Conservation (phyloP, 345 rosid species). For the Gossypium mustelinum region DNA sequence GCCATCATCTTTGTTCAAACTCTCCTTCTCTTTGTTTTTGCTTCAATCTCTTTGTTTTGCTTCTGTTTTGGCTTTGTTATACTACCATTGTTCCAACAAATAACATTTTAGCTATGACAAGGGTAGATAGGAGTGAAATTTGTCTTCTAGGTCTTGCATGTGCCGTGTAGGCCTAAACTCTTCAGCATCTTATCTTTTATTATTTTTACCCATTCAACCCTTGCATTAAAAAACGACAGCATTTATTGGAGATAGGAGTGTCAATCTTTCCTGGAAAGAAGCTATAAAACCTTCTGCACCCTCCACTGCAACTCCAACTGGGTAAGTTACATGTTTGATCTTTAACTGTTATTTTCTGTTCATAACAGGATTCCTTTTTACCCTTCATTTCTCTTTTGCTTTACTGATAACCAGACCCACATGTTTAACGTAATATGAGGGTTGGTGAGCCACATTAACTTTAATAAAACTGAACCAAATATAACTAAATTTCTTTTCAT, state of each 20-base stretch:
- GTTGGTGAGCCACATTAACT: background rate
- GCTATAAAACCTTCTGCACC: conserved; percentile 48
- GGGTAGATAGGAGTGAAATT: conserved; percentile 45
- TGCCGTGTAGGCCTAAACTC: background rate
- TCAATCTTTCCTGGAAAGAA: conserved; percentile 94
- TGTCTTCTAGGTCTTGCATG: background rate
- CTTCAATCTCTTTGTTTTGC: no score
- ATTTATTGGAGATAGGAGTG: conserved; percentile 81
- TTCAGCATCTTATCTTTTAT: conserved; percentile 8
- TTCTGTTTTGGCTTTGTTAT: no score
- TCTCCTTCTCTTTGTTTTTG: no score
- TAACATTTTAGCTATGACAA: conserved; percentile 92
- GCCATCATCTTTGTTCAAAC: no score
- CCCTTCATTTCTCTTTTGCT: background rate
- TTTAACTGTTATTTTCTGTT: background rate
- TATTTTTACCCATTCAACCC: conserved; percentile 45
- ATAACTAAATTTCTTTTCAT: background rate
- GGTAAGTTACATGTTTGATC: conserved; percentile 36
- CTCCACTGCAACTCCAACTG: conserved; percentile 39
- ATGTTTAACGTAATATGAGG: background rate
- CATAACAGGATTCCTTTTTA: background rate
- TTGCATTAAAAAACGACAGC: conserved; percentile 76
- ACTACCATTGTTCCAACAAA: no score
- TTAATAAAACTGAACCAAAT: background rate
- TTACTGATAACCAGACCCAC: background rate